Conservation (phyloP, 495 filamentous ascomycete species). For the Hyaloscypha hepaticicola region DNA sequence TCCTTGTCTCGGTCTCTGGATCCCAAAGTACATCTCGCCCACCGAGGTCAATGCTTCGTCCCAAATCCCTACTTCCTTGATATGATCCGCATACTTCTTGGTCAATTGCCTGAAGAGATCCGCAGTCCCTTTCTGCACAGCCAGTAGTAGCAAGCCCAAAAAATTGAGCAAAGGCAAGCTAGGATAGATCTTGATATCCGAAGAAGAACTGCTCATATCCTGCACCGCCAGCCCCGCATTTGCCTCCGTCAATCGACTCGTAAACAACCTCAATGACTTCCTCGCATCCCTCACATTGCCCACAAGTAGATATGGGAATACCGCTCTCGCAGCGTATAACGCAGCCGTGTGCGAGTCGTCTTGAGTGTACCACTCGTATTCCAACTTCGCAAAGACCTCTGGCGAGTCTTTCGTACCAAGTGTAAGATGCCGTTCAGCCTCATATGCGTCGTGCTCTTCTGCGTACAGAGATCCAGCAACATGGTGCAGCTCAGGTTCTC, state of each 20-base stretch:
- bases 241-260: conserved; percentile 63
- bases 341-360: conserved; percentile 88
- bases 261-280: conserved; percentile 77
- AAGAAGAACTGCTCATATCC: conserved; percentile 71
- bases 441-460: conserved; percentile 86
- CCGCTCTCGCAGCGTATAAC: conserved; percentile 82
- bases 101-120: conserved; percentile 83
- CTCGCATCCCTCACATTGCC: conserved; percentile 89
- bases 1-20: conserved; percentile 79
- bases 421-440: conserved; percentile 86
- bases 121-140: conserved; percentile 73
- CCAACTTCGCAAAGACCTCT: conserved; percentile 72
- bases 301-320: conserved; percentile 88
- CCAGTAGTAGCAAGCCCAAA: conserved; percentile 76
- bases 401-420: conserved; percentile 89
- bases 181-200: conserved; percentile 81
- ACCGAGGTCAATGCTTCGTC: conserved; percentile 82
- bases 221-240: conserved; percentile 71
- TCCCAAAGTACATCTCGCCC: conserved; percentile 97
- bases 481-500: conserved; percentile 94
- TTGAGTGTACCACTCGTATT: conserved; percentile 90
- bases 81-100: conserved; percentile 73
- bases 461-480: conserved; percentile 85
- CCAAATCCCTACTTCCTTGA: conserved; percentile 72
- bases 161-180: conserved; percentile 91